Evolutionary conservation across 208 protist species (phyloP).

Genomic region (Leptomonas seymouri): DNA sequence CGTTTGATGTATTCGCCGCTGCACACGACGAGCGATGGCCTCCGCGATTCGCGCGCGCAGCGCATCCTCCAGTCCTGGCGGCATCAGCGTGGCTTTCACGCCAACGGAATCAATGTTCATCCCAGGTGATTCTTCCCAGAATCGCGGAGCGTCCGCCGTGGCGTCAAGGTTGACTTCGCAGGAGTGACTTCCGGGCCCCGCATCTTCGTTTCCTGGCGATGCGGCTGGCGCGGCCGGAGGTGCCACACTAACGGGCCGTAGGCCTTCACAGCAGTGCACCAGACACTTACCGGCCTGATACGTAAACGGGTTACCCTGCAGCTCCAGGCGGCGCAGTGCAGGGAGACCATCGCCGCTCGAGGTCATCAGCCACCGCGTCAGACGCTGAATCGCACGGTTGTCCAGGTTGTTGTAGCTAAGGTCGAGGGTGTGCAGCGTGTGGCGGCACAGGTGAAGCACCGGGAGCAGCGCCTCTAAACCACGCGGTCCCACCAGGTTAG

Average conservation of each 20-base stretch:
- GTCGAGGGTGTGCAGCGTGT: slow-evolving; percentile 53
- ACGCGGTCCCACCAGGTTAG: slow-evolving; percentile 52
- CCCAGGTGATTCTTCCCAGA: not conserved
- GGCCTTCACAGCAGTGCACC: slow-evolving; percentile 51
- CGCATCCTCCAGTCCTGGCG: not conserved
- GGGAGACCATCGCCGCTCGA: slow-evolving; percentile 33
- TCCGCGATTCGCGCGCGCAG: slow-evolving; percentile 14
- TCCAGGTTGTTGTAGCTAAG: slow-evolving; percentile 53
- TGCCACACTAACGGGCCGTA: not conserved
- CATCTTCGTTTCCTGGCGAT: not conserved
- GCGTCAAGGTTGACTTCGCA: not conserved
- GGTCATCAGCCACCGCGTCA: slow-evolving; percentile 21
- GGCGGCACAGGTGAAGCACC: slow-evolving; percentile 32
- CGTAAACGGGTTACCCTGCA: slow-evolving; percentile 68
- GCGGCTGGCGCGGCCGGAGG: not conserved
- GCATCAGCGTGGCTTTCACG: slow-evolving; percentile 25
- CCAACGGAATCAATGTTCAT: slow-evolving; percentile 28
- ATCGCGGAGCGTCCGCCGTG: not conserved
- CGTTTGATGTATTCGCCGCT: not conserved
- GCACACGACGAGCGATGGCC: slow-evolving; percentile 21
- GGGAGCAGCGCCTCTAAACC: slow-evolving; percentile 44
- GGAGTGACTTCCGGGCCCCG: too few species aligned
- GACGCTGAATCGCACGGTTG: slow-evolving; percentile 35
- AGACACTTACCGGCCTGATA: slow-evolving; percentile 64
- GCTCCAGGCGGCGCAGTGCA: slow-evolving; percentile 46